Evolutionary conservation across 768 basidiomycete species (phyloP), one percentile per base, ranked within the genome.

Genomic region (Amanita molliuscula): DNA sequence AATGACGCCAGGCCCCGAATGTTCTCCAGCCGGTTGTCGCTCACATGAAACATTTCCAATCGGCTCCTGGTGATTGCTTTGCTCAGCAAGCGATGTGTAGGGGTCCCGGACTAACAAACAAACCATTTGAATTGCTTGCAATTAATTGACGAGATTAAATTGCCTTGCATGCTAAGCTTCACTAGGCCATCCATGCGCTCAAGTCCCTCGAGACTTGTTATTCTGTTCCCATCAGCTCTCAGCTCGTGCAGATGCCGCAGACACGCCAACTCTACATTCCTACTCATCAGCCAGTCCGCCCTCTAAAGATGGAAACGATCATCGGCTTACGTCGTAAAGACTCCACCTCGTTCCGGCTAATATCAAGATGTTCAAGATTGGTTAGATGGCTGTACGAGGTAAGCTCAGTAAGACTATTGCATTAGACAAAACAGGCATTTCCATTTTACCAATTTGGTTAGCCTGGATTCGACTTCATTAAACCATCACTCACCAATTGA

Each of bases 331-430:
- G 90, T 44, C 74, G 77, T 50, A 98, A 71, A 6, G 88, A 88
- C 53, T 95, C 91, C 47, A 98, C 75, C 55, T 88, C 78, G 65
- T 98, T 98, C 59, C 79, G 65, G 63, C 90, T 92, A 54, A 99
- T 81, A 68, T 99, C 92, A 60, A 99, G 75, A 59, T 77, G 79
- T 67, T 93, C 90, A 36, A 99, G 74, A 62, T 89, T 88, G 31
- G 74, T 69, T 59, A 99, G 72, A 65, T 97, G 92, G 62, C 76
- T 75, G 66, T 90, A 95, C 21, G 93, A 91, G 29, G 92, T 92
- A 56, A 94, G 69, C 55, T 81, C 78, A 58, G 89, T 88, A 57
- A 98, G 74, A 56, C 89, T 90, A 65, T 26, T 55, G 52, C 47
- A 52, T 43, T 40, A 40, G 20, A 48, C 43, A 51, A 46, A 53